A percentile compares a stretch with the other conserved stretches of the same genome.
These are phyloP conservation scores for Aspergillus tubingensis DNA, from an alignment of 2,329 filamentous ascomycete species.

Conservation along the genomic window DNA sequence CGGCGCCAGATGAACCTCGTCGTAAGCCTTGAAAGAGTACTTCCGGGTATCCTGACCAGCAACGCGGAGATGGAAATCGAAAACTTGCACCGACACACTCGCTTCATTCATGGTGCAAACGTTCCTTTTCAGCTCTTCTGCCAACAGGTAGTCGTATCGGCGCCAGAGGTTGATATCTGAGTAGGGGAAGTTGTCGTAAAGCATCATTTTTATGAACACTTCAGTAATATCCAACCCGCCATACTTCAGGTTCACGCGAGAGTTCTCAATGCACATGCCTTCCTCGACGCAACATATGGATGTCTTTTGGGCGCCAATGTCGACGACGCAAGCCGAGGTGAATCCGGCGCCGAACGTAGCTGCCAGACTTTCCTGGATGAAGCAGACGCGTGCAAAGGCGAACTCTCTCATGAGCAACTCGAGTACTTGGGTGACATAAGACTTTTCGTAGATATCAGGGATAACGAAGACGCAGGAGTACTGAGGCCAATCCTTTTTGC, in stretches of 20 bases:
- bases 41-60: conserved; percentile 87
- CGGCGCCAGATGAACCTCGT: conserved; percentile 90
- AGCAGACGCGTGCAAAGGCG: conserved; percentile 83
- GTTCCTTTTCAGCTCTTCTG: conserved; percentile 93
- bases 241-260: conserved; percentile 90
- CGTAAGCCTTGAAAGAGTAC: conserved; percentile 95
- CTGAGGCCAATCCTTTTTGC: conserved; percentile 78
- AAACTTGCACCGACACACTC: conserved; percentile 83
- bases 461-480: conserved; percentile 98
- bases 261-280: conserved; percentile 91
- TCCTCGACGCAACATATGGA: conserved; percentile 97
- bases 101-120: conserved; percentile 89
- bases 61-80: conserved; percentile 86
- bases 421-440: conserved; percentile 81
- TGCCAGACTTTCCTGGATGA: conserved; percentile 94
- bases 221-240: conserved; percentile 92
- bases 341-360: conserved; percentile 95
- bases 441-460: conserved; percentile 93
- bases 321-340: conserved; percentile 90
- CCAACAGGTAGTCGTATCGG: conserved; percentile 88
- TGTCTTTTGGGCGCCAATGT: conserved; percentile 96
- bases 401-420: conserved; percentile 87
- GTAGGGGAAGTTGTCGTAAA: conserved; percentile 94
- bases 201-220: conserved; percentile 96
- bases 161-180: conserved; percentile 87